Evolutionary conservation across 2,329 filamentous ascomycete genomes (phyloP).

Genomic region (Macroventuria anomochaeta): DNA sequence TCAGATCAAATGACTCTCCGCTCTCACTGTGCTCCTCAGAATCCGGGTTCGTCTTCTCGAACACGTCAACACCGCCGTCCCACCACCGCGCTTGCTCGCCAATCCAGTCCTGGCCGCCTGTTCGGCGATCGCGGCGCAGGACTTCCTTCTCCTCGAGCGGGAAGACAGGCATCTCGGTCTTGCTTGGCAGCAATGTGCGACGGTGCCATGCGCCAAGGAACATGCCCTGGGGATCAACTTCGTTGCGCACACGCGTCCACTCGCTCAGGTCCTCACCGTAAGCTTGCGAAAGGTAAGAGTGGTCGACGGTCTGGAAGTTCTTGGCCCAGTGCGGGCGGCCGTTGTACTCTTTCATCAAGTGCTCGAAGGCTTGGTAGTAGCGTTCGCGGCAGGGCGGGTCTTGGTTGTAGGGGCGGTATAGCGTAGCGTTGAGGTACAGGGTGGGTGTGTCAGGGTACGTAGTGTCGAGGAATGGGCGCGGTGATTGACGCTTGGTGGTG

Average conservation of each 20-base stretch:
- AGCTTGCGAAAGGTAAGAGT: conserved; percentile 67
- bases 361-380: conserved; percentile 91
- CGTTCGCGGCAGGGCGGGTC: conserved; percentile 77
- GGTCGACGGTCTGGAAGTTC: conserved; percentile 72
- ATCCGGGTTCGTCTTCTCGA: conserved; percentile 38
- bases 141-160: conserved; percentile 54
- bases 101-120: conserved; percentile 48
- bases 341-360: conserved; percentile 84
- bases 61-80: conserved; percentile 43
- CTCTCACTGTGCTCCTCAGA: conserved; percentile 42
- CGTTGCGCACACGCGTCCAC: conserved; percentile 72
- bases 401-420: conserved; percentile 80
- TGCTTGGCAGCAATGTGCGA: conserved; percentile 53
- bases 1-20: conserved; percentile 52
- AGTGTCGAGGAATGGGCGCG: conserved; percentile 74
- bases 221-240: conserved; percentile 80
- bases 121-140: conserved; percentile 38
- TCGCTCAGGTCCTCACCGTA: conserved; percentile 72
- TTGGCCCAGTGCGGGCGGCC: conserved; percentile 91
- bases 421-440: conserved; percentile 86
- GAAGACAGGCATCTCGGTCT: conserved; percentile 37
- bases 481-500: conserved; percentile 58
- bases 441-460: conserved; percentile 72
- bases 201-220: conserved; percentile 92
- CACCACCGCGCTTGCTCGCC: conserved; percentile 49